Conservation (phyloP, 2,329 filamentous ascomycete species). For the Aureobasidium namibiae region DNA sequence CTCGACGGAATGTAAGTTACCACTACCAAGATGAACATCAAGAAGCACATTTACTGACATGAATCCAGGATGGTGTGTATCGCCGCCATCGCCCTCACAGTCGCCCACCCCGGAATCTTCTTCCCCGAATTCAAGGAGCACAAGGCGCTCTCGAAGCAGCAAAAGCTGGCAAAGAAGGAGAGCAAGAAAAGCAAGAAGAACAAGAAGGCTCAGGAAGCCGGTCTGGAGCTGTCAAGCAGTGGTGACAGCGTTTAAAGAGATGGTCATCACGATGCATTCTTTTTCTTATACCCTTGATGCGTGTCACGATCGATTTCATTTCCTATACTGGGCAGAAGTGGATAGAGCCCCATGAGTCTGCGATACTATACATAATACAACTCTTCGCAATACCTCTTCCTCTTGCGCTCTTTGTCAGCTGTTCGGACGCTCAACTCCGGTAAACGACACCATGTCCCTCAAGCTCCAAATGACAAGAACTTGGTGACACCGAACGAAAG, state of each 20-base stretch:
- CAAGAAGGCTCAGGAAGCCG: background rate
- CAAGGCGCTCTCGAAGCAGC: background rate
- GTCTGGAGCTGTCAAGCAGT: constrained; percentile 2
- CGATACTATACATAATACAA: background rate
- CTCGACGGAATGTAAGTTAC: constrained; percentile 39
- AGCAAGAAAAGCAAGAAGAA: constrained; percentile 1
- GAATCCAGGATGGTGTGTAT: constrained; percentile 37
- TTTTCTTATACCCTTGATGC: constrained; percentile 5
- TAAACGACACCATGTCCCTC: background rate
- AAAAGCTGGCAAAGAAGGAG: background rate
- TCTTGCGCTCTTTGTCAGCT: no score
- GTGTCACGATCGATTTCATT: background rate
- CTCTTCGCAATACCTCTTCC: background rate
- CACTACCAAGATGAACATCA: background rate
- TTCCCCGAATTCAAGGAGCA: constrained; percentile 24
- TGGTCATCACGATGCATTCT: background rate
- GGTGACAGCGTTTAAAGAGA: constrained; percentile 7
- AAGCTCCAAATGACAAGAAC: background rate
- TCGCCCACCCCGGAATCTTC: constrained; percentile 39
- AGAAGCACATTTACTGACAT: background rate
- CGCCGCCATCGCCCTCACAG: constrained; percentile 32
- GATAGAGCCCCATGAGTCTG: background rate
- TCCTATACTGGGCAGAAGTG: background rate
- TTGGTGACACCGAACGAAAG: background rate
- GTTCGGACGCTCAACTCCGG: background rate